Evolutionary conservation across 1,284 basidiomycete species (phyloP), one percentile per base, ranked within the genome.

Genomic region (Schizophyllum commune): DNA sequence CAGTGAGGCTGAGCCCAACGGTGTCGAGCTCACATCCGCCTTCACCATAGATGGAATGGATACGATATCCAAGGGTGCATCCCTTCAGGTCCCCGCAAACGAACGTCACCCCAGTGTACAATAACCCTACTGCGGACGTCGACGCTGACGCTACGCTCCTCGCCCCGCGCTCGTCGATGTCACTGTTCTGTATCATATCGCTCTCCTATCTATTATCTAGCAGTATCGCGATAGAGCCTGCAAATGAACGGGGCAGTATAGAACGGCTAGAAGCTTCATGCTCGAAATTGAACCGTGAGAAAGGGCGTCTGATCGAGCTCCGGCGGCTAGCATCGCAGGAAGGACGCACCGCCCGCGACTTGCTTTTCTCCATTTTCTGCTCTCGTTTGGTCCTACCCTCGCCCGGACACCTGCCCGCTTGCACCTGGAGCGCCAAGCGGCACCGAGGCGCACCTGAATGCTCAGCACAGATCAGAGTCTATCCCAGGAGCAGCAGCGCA

Each of bases 381-480:
- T 47, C 39, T 47, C 39, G 39, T 47, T 47, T 11, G 17, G 13
- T 47, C 39, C 17, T 17, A 17, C 39, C 17, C 17, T 17, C 39
- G 39, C 17, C 39, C 39, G 39, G 39, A 47, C 9, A 13, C 39
- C 17, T 8, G 39, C 17, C 39, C 39, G 39, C 39, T 47, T 47
- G 39, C 39, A 47, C 39, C 39, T 47, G 39, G 39, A 47, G 39
- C 39, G 39, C 39, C 39, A 47, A 47, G 39, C 39, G 39, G 39
- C 39, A 47, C 39, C 39, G 39, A 47, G 39, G 39, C 39, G 39
- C 39, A 47, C 39, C 39, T 47, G 39, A 47, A 47, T 59, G 32
- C 59, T 58, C 55, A 60, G 20, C 61, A 33, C 52, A 27, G 61
- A 21, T 52, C 59, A 61, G 57, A 47, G 63, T 67, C 62, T 67